phyloP scores from a whole-genome alignment of 352 stramenopile species.

The Pilasporangium apinafurcum region DNA sequence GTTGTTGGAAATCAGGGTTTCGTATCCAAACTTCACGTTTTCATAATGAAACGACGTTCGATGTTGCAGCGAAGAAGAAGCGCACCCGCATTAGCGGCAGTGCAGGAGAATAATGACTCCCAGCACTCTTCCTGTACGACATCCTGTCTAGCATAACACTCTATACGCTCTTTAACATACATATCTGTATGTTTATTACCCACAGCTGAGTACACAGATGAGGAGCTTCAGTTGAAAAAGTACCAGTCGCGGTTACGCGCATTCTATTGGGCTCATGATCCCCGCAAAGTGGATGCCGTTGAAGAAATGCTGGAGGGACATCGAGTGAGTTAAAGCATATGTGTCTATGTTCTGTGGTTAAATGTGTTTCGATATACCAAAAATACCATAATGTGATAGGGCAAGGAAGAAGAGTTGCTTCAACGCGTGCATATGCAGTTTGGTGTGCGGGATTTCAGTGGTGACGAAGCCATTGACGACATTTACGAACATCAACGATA shows the following conservation, averaged over 20 bases:
- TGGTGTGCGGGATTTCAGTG: slow-evolving; percentile 63
- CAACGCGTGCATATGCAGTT: slow-evolving; percentile 56
- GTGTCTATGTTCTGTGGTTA: neutral
- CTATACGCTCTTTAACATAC: too few relatives aligned
- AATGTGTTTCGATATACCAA: neutral
- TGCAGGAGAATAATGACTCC: slow-evolving; percentile 1
- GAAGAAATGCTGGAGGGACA: slow-evolving; percentile 46
- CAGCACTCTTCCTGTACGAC: neutral
- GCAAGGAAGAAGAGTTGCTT: slow-evolving; percentile 49
- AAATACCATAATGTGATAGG: slow-evolving; percentile 10
- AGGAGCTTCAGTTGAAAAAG: slow-evolving; percentile 10
- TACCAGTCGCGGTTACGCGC: slow-evolving; percentile 34
- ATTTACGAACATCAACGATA: slow-evolving; percentile 81
- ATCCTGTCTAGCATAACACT: too few relatives aligned
- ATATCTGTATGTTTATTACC: slow-evolving; percentile 1
- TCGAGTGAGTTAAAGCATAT: slow-evolving; percentile 10
- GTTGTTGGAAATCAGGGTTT: too few relatives aligned
- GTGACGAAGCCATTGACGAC: slow-evolving; percentile 60
- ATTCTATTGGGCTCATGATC: slow-evolving; percentile 73
- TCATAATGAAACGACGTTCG: too few relatives aligned
- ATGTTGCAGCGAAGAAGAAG: too few relatives aligned
- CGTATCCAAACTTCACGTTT: too few relatives aligned
- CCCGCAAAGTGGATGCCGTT: slow-evolving; percentile 55
- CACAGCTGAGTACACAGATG: neutral
- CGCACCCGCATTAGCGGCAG: slow-evolving; percentile 6